These are phyloP conservation scores for Brettanomyces nanus DNA, from an alignment of 805 yeast genomes.

Conservation along the genomic window DNA sequence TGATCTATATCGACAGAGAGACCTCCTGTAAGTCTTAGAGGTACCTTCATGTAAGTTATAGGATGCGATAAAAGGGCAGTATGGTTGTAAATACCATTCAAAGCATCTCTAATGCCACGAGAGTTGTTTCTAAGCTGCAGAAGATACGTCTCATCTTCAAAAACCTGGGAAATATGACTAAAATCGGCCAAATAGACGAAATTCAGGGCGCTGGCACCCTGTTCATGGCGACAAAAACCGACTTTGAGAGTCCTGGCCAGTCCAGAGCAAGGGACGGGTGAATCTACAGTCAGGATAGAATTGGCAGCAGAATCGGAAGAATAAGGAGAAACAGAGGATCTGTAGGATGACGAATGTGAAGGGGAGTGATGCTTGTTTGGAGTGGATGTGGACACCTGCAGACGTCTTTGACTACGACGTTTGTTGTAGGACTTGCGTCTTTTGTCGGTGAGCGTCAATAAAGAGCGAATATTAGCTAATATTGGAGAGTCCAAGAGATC, in stretches of 20 bases:
- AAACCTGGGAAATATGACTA: conserved; percentile 13
- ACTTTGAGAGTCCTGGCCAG: neutral
- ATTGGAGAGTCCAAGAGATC: conserved; percentile 6
- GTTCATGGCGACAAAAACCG: conserved; percentile 1
- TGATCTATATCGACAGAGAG: conserved; percentile 17
- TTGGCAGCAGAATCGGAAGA: neutral
- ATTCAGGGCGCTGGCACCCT: conserved; percentile 1
- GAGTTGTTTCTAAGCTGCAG: conserved; percentile 13
- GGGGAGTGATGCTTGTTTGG: too few species aligned
- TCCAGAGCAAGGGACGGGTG: neutral
- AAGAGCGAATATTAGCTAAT: conserved; percentile 13
- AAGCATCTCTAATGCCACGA: conserved; percentile 11
- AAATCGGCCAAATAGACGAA: conserved; percentile 16
- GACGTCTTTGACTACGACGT: conserved; percentile 2
- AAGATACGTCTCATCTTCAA: conserved; percentile 20
- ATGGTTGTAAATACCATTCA: conserved; percentile 17
- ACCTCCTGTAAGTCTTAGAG: conserved; percentile 11
- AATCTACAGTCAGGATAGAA: neutral
- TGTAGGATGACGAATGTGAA: neutral
- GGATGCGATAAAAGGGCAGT: conserved; percentile 14
- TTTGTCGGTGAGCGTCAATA: conserved; percentile 19
- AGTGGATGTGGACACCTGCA: conserved; percentile 5
- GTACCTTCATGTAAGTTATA: conserved; percentile 20
- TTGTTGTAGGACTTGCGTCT: conserved; percentile 22
- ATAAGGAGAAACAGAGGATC: neutral